A percentile compares a stretch with the other conserved stretches of the same genome.
Conservation (phyloP, 192 early-diverging fungal genomes). For the Obelidium mucronatum region DNA sequence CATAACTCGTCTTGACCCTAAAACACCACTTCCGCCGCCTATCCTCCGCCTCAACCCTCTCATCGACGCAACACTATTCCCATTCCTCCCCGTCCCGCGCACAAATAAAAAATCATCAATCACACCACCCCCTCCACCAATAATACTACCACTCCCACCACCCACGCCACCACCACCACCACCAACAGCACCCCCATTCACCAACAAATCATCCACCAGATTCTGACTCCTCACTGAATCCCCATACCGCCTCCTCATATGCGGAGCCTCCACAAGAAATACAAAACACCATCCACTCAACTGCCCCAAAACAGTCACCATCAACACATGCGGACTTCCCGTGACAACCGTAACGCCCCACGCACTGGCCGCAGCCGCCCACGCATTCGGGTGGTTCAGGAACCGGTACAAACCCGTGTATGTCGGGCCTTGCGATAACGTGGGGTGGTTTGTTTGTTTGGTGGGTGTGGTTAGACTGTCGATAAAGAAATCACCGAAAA, state of each 20-base stretch:
- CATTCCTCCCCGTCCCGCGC: slow-evolving; percentile 37
- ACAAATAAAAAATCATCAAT: too few relatives aligned
- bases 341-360: slow-evolving; percentile 92
- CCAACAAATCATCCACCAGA: too few relatives aligned
- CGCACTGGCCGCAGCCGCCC: slow-evolving; percentile 82
- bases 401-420: slow-evolving; percentile 96
- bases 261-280: slow-evolving; percentile 88
- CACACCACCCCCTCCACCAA: too few relatives aligned
- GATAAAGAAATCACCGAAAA: slow-evolving; percentile 97
- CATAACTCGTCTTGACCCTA: too few relatives aligned
- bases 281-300: slow-evolving; percentile 84
- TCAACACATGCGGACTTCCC: slow-evolving; percentile 63
- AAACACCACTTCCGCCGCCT: slow-evolving; percentile 5
- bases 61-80: slow-evolving; percentile 5
- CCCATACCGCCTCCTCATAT: slow-evolving; percentile 91
- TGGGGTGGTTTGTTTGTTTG: background rate
- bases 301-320: slow-evolving; percentile 85
- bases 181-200: too few relatives aligned
- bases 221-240: slow-evolving; percentile 70
- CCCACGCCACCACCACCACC: too few relatives aligned
- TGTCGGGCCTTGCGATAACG: slow-evolving; percentile 39
- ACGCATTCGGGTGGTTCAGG: slow-evolving; percentile 93
- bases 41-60: slow-evolving; percentile 14
- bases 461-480: slow-evolving; percentile 61
- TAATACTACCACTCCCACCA: too few relatives aligned